Conservation (phyloP, 768 basidiomycete genomes). For the Lactarius akahatsu region DNA sequence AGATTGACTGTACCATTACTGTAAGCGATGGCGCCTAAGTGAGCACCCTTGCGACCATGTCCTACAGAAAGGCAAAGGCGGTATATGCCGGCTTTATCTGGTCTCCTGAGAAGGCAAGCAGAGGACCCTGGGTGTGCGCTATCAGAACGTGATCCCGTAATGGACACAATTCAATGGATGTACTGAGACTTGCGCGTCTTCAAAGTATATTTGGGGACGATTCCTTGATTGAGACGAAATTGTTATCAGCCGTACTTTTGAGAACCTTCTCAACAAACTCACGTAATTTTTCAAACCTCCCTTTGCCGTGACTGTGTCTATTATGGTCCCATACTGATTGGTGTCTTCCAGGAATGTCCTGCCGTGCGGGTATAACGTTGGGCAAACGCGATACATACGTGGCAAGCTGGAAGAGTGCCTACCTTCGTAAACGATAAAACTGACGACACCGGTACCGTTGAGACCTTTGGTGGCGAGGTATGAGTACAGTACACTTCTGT, state of each 20-base stretch:
- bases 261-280: neutral
- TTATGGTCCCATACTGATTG: constrained; percentile 27
- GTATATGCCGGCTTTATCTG: no score
- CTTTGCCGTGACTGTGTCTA: constrained; percentile 25
- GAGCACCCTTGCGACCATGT: neutral
- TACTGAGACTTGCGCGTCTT: no score
- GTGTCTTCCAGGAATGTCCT: constrained; percentile 22
- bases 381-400: no score
- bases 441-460: constrained; percentile 23
- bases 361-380: neutral
- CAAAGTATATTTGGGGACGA: no score
- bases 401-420: neutral
- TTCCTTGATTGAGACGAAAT: constrained; percentile 2
- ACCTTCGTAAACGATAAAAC: neutral
- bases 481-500: constrained; percentile 30
- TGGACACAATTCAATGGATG: no score
- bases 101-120: no score
- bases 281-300: constrained; percentile 12
- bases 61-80: no score
- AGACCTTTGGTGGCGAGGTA: constrained; percentile 20
- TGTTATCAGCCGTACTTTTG: neutral
- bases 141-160: no score
- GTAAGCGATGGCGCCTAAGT: neutral
- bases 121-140: no score
- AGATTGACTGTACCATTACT: constrained; percentile 18